Base-by-base conservation (phyloP, 2,329 filamentous ascomycete genomes). In the Lasiodiplodia theobromae region DNA sequence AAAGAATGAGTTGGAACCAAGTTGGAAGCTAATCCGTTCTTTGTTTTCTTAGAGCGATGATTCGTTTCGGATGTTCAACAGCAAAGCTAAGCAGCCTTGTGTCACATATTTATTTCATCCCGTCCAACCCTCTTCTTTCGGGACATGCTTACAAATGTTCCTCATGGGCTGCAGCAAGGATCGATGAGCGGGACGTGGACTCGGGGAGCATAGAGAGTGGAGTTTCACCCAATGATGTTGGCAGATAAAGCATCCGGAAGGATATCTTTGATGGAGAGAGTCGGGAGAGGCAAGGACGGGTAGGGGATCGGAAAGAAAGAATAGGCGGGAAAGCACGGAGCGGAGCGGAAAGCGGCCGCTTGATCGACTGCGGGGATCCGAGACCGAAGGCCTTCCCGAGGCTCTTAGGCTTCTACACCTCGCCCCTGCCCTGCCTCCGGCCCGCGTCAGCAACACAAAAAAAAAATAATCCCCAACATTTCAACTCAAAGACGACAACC, bases 351-450 rank as follows among this genome's bases (percentile, higher is more conserved):
- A 21, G 25, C 18, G 40, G 25, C 58, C 23, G 25, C 37, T 21
- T 31, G 40, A 37, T 63, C 40, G 25, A 28, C 58, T 49, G 58
- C 40, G 58, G 58, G 58, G 58, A 63, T 63, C 58, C 58, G 58
- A 63, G 14, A 31, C 14, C 58, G 58, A 40, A 31, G 40, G 38
- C n/a, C 23, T 62, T 62, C 58, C 40, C 58, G 58, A 49, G 40
- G 58, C 58, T 37, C 58, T 11, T 14, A 23, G n/a, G n/a, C 18
- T 14, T 38, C 28, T 18, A 21, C 53, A 60, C 37, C 56, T 18
- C 56, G n/a, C 56, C 56, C 37, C n/a, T 57, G 54, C 31, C 54
- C 11, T 23, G 52, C 25, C 28, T 21, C 18, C 52, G 16, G 12
- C 8, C 25, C 40, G 58, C n/a, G 28, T 64, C 60, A 64, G 44